phyloP scores from a whole-genome alignment of 768 basidiomycete species.

The Floccularia luteovirens region DNA sequence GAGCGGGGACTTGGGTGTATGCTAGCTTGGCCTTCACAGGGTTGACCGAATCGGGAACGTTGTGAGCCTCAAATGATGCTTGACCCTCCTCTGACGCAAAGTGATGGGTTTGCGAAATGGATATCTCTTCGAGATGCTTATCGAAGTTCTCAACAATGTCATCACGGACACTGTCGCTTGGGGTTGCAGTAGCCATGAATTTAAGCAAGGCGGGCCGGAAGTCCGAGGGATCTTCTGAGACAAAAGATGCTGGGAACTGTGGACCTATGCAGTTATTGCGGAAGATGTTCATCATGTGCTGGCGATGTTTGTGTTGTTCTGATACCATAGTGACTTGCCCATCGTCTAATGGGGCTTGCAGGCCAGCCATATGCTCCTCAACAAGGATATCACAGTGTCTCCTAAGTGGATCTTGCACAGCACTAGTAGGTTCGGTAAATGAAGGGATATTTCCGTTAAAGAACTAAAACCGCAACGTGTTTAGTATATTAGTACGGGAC shows the following conservation, averaged over 20 bases:
- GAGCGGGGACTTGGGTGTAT: slow-evolving; percentile 74
- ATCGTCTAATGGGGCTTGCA: slow-evolving; percentile 14
- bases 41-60: slow-evolving; percentile 70
- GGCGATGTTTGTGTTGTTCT: slow-evolving; percentile 9
- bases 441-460: slow-evolving; percentile 54
- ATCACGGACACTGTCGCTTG: slow-evolving; percentile 32
- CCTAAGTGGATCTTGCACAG: slow-evolving; percentile 36
- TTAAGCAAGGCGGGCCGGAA: slow-evolving; percentile 56
- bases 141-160: slow-evolving; percentile 46
- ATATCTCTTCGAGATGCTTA: slow-evolving; percentile 43
- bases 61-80: slow-evolving; percentile 35
- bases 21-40: slow-evolving; percentile 78
- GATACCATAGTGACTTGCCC: slow-evolving; percentile 32
- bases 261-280: slow-evolving; percentile 50
- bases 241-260: slow-evolving; percentile 21
- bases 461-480: slow-evolving; percentile 42
- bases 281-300: slow-evolving; percentile 31
- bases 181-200: slow-evolving; percentile 76
- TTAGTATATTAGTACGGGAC: slow-evolving; percentile 4
- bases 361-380: slow-evolving; percentile 18
- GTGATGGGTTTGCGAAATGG: slow-evolving; percentile 28
- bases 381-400: slow-evolving; percentile 43
- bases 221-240: slow-evolving; percentile 25
- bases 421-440: slow-evolving; percentile 13
- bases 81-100: slow-evolving; percentile 35